These are phyloP conservation scores for Ustilago lituana DNA, from an alignment of 1,284 basidiomycete genomes.

Conservation along the genomic window DNA sequence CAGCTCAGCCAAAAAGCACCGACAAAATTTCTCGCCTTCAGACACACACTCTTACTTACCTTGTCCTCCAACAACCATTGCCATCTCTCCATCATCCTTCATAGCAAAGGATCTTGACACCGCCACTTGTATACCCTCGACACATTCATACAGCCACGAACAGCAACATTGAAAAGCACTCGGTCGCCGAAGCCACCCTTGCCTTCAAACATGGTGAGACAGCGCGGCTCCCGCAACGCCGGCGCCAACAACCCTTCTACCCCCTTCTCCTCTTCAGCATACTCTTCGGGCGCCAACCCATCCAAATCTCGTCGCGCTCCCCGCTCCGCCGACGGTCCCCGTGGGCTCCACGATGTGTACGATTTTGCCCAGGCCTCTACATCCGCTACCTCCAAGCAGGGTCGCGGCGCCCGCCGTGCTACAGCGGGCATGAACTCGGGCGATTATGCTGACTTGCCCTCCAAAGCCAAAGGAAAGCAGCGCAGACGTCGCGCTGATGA, in stretches of 20 bases:
- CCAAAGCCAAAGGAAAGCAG: slow-evolving; percentile 38
- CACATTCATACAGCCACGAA: background rate
- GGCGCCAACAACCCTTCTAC: slow-evolving; percentile 4
- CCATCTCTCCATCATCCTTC: background rate
- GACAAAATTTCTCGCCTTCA: slow-evolving; percentile 12
- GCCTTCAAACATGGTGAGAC: slow-evolving; percentile 10
- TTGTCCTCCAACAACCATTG: background rate
- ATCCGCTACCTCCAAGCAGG: slow-evolving; percentile 23
- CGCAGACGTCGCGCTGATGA: slow-evolving; percentile 4
- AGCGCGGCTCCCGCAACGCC: slow-evolving; percentile 2
- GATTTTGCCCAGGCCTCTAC: slow-evolving; percentile 35
- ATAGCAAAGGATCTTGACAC: background rate
- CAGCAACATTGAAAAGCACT: no score
- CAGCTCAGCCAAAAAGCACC: background rate
- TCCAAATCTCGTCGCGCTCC: slow-evolving; percentile 15
- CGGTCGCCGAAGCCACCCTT: no score
- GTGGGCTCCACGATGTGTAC: slow-evolving; percentile 28
- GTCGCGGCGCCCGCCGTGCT: slow-evolving; percentile 28
- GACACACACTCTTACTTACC: background rate
- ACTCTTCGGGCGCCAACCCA: slow-evolving; percentile 11
- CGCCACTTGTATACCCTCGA: background rate
- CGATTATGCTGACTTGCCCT: slow-evolving; percentile 32
- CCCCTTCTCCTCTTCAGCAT: slow-evolving; percentile 32
- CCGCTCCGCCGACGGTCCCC: slow-evolving; percentile 5
- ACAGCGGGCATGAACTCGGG: slow-evolving; percentile 30